Conservation (phyloP, 2,329 filamentous ascomycete genomes). For the Epichloe sylvatica region DNA sequence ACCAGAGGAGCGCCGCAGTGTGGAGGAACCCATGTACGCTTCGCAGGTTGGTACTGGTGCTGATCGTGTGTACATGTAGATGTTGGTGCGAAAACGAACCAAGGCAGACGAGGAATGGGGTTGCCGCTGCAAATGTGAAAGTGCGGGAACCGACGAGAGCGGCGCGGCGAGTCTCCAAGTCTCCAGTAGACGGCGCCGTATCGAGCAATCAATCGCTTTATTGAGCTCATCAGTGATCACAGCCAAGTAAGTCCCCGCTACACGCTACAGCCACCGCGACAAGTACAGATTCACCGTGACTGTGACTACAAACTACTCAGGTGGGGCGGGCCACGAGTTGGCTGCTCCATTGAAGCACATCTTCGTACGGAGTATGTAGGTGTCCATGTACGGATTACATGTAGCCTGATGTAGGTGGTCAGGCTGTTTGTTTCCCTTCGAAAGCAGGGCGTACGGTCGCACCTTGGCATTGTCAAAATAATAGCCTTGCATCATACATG, state of each 20-base stretch:
- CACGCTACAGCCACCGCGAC: background rate
- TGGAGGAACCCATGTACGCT: constrained; percentile 5
- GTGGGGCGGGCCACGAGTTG: too few relatives aligned
- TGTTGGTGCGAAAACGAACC: constrained; percentile 11
- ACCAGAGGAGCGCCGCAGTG: background rate
- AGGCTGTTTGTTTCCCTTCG: background rate
- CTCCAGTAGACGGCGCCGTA: constrained; percentile 1
- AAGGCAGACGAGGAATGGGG: constrained; percentile 13
- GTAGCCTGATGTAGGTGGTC: background rate
- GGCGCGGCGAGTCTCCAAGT: constrained; percentile 4
- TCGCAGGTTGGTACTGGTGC: constrained; percentile 8
- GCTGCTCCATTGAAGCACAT: background rate
- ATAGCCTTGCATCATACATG: background rate
- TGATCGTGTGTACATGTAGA: constrained; percentile 14
- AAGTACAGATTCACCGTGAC: background rate
- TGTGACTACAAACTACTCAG: too few relatives aligned
- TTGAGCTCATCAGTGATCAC: background rate
- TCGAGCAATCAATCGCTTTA: background rate
- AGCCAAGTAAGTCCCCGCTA: background rate
- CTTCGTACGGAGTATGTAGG: too few relatives aligned
- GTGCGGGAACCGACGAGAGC: constrained; percentile 9
- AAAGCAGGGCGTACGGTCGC: background rate
- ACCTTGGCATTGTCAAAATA: background rate
- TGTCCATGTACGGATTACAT: too few relatives aligned
- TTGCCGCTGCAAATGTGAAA: constrained; percentile 14